These are phyloP conservation scores for Linanthus parryae DNA, from an alignment of 148 eudicot species.

Conservation along the genomic window DNA sequence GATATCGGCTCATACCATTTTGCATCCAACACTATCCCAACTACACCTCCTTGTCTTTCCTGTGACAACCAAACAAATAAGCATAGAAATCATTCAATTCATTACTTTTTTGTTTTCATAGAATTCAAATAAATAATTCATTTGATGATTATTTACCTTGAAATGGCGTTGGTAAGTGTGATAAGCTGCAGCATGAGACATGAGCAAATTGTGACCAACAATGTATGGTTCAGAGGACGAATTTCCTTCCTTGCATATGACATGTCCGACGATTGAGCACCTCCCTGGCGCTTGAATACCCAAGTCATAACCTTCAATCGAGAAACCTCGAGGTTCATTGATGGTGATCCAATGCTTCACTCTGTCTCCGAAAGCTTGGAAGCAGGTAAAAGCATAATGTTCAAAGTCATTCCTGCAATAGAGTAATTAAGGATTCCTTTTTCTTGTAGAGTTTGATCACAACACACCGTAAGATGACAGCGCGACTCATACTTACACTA, in stretches of 20 bases:
- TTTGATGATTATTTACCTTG: too few relatives aligned
- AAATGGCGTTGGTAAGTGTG: constrained; percentile 51
- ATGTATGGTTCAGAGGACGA: constrained; percentile 77
- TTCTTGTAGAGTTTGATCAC: not conserved
- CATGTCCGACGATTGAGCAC: constrained; percentile 76
- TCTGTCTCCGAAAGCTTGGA: constrained; percentile 81
- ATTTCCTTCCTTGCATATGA: constrained; percentile 64
- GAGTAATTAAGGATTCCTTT: not conserved
- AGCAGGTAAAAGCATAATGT: constrained; percentile 74
- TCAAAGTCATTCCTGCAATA: constrained; percentile 63
- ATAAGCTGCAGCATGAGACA: constrained; percentile 78
- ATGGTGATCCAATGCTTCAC: constrained; percentile 94
- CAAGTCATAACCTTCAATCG: constrained; percentile 74
- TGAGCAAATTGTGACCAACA: constrained; percentile 82
- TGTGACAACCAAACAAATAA: constrained; percentile 13
- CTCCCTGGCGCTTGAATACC: constrained; percentile 97
- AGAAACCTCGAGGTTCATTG: constrained; percentile 85
- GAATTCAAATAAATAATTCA: not conserved
- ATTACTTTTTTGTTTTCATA: not conserved
- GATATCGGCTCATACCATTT: constrained; percentile 94
- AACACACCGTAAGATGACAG: not conserved
- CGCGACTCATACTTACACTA: constrained; percentile 46
- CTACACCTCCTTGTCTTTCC: constrained; percentile 68
- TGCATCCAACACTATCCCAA: constrained; percentile 78
- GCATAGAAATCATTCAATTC: not conserved